A percentile compares a stretch with the other conserved stretches of the same genome.
phyloP scores from a whole-genome alignment of 495 filamentous ascomycete genomes.

The Penicillium goetzii region DNA sequence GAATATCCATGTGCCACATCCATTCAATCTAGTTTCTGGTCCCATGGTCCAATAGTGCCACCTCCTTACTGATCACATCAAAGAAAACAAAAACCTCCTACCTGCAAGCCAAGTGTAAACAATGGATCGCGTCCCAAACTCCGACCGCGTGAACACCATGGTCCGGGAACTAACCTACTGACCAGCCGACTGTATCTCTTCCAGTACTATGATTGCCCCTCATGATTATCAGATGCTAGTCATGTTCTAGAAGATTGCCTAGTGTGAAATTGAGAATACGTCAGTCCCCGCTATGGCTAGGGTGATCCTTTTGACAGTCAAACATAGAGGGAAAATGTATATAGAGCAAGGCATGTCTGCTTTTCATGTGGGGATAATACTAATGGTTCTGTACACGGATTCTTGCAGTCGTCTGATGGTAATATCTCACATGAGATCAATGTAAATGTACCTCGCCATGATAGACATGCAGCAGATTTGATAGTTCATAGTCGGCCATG shows the following conservation, averaged over 20 bases:
- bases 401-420: neutral
- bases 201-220: neutral
- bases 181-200: neutral
- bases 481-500: neutral
- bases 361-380: too few species aligned
- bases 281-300: neutral
- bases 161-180: constrained; percentile 3
- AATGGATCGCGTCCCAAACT: constrained; percentile 9
- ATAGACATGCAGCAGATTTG: neutral
- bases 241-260: constrained; percentile 1
- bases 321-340: neutral
- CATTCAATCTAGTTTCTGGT: neutral
- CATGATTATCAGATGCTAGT: neutral
- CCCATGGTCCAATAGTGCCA: constrained; percentile 1
- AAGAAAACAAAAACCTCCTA: neutral
- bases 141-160: constrained; percentile 9
- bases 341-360: neutral
- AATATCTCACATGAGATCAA: neutral
- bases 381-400: neutral
- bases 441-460: neutral
- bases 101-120: constrained; percentile 1
- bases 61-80: constrained; percentile 7
- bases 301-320: neutral
- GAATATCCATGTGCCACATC: neutral
- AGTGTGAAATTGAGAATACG: neutral